A percentile compares a stretch with the other conserved stretches of the same genome.
phyloP scores from a whole-genome alignment of 768 basidiomycete genomes.

The Boletus pseudo-olivaceus region DNA sequence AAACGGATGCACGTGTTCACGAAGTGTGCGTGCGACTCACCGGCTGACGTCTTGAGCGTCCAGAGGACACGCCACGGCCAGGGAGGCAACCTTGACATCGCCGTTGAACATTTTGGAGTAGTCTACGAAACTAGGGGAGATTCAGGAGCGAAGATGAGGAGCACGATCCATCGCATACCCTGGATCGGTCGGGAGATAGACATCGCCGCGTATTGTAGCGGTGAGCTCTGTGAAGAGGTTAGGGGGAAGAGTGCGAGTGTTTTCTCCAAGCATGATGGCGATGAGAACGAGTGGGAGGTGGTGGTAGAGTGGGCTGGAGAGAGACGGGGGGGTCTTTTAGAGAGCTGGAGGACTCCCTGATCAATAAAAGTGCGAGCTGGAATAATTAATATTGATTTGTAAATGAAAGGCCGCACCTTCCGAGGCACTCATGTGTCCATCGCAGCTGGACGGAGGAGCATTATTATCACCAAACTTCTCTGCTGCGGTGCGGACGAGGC shows the following conservation, averaged over 20 bases:
- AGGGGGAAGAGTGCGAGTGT: not conserved
- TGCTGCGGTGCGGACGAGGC: conserved; percentile 13
- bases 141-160: not conserved
- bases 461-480: not conserved
- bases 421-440: not conserved
- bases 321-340: conserved; percentile 15
- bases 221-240: conserved; percentile 45
- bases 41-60: conserved; percentile 81
- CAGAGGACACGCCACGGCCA: conserved; percentile 67
- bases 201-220: conserved; percentile 43
- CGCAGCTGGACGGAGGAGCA: not conserved
- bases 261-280: conserved; percentile 16
- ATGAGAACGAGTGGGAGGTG: not conserved
- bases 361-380: not conserved
- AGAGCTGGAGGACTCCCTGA: not conserved
- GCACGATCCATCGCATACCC: conserved; percentile 30
- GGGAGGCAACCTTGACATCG: conserved; percentile 56
- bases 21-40: conserved; percentile 41
- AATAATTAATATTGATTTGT: conserved; percentile 12
- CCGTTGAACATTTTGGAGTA: conserved; percentile 68
- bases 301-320: conserved; percentile 6
- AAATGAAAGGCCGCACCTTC: conserved; percentile 6
- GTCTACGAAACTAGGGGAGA: conserved; percentile 23
- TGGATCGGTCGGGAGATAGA: conserved; percentile 42
- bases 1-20: conserved; percentile 4